A percentile compares a stretch with the other conserved stretches of the same genome.
Evolutionary conservation across 2,329 filamentous ascomycete species (phyloP).

Genomic region (Thermoascus crustaceus): DNA sequence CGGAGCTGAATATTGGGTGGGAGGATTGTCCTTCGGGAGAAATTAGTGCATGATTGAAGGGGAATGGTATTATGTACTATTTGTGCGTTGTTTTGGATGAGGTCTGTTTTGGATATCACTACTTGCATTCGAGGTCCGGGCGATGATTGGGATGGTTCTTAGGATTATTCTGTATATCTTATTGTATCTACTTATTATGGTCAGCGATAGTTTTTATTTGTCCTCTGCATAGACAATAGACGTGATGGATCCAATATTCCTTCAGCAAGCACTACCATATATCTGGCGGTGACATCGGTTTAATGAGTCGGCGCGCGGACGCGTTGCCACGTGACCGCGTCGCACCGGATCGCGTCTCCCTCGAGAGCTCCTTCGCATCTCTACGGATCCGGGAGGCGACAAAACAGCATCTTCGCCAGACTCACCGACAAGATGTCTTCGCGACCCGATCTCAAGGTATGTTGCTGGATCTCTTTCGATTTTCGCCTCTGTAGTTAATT

Average conservation of each 20-base stretch:
- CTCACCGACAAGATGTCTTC: constrained; percentile 53
- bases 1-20: constrained; percentile 20
- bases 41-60: not conserved
- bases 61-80: no score
- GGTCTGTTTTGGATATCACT: constrained; percentile 1
- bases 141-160: not conserved
- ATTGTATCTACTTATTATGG: not conserved
- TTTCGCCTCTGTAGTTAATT: constrained; percentile 9
- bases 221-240: no score
- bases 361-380: no score
- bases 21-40: constrained; percentile 13
- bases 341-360: constrained; percentile 16
- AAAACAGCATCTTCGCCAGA: constrained; percentile 5
- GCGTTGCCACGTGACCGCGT: constrained; percentile 28
- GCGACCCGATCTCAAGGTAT: constrained; percentile 62
- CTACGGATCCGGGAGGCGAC: no score
- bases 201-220: no score
- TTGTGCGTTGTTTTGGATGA: constrained; percentile 1
- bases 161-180: not conserved
- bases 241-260: no score
- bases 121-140: not conserved
- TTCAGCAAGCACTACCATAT: no score
- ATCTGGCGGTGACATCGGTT: no score
- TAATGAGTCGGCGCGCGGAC: constrained; percentile 19
- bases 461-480: constrained; percentile 5